Conservation (phyloP, 768 basidiomycete genomes). For the Boletus sp. region DNA sequence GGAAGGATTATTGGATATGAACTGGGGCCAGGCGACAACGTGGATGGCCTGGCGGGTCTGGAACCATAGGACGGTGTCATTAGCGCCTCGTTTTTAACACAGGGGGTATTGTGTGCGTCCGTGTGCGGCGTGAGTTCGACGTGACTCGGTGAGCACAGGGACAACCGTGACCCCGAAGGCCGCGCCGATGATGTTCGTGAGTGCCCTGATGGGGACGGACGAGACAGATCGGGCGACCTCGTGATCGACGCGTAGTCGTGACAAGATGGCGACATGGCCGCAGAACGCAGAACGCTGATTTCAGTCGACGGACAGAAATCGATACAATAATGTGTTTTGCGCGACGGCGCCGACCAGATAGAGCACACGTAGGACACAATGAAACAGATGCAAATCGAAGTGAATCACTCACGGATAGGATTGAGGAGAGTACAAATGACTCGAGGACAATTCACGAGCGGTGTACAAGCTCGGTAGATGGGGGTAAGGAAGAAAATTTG, state of each 20-base stretch:
- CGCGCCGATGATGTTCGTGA: constrained; percentile 32
- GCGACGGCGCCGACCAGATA: constrained; percentile 19
- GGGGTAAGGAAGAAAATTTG: constrained; percentile 11
- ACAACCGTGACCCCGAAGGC: constrained; percentile 17
- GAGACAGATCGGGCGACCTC: constrained; percentile 33
- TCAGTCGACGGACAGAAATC: constrained; percentile 31
- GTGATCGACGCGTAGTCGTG: constrained; percentile 18
- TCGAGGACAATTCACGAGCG: constrained; percentile 21
- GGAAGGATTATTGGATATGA: constrained; percentile 22
- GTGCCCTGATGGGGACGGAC: constrained; percentile 26
- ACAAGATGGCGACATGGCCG: constrained; percentile 14
- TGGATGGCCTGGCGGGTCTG: constrained; percentile 52
- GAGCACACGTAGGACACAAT: constrained; percentile 32
- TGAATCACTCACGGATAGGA: constrained; percentile 28
- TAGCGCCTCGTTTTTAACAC: constrained; percentile 46
- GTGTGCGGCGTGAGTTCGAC: constrained; percentile 14
- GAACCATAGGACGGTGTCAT: constrained; percentile 37
- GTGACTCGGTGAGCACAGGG: constrained; percentile 24
- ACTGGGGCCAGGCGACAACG: constrained; percentile 45
- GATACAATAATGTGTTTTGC: constrained; percentile 12
- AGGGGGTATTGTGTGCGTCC: constrained; percentile 24
- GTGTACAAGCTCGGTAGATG: constrained; percentile 15
- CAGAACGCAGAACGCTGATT: constrained; percentile 20
- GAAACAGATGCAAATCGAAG: constrained; percentile 24
- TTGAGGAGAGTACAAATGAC: constrained; percentile 16